phyloP scores from a whole-genome alignment of 225 moss, liverwort and hornwort genomes.

The Antitrichia curtipendula region DNA sequence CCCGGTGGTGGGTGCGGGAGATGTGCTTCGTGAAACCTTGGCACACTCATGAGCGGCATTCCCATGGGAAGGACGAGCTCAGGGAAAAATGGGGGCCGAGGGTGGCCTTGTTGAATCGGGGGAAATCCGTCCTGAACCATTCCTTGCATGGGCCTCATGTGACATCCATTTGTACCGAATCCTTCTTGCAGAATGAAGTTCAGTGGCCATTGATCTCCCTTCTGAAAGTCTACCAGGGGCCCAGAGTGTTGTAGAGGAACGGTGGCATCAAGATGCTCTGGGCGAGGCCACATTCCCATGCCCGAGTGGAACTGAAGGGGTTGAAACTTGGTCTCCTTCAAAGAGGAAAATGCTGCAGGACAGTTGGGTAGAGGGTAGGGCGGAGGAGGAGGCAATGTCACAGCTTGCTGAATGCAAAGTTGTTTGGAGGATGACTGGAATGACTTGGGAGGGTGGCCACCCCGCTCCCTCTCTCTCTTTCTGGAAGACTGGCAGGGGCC shows the following conservation, averaged over 20 bases:
- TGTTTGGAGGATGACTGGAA: constrained; percentile 19
- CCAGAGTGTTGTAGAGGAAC: constrained; percentile 5
- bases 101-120: not conserved
- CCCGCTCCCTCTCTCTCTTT: constrained; percentile 24
- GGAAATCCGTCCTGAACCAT: constrained; percentile 18
- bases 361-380: constrained; percentile 26
- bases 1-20: constrained; percentile 15
- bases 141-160: constrained; percentile 3
- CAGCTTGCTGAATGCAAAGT: not conserved
- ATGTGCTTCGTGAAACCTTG: constrained; percentile 31
- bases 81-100: constrained; percentile 3
- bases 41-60: not conserved
- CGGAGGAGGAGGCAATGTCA: constrained; percentile 6
- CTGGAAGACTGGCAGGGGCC: not conserved
- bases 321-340: constrained; percentile 32
- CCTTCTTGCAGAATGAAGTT: constrained; percentile 31
- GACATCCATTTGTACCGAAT: not conserved
- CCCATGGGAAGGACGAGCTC: constrained; percentile 18
- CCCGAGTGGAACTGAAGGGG: constrained; percentile 11
- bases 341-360: constrained; percentile 16
- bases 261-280: constrained; percentile 33
- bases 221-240: constrained; percentile 4
- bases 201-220: constrained; percentile 23
- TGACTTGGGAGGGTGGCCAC: not conserved
- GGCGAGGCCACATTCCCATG: constrained; percentile 26